Base-by-base conservation (phyloP, 495 filamentous ascomycete species). In the Trichoderma orchidacearum region DNA sequence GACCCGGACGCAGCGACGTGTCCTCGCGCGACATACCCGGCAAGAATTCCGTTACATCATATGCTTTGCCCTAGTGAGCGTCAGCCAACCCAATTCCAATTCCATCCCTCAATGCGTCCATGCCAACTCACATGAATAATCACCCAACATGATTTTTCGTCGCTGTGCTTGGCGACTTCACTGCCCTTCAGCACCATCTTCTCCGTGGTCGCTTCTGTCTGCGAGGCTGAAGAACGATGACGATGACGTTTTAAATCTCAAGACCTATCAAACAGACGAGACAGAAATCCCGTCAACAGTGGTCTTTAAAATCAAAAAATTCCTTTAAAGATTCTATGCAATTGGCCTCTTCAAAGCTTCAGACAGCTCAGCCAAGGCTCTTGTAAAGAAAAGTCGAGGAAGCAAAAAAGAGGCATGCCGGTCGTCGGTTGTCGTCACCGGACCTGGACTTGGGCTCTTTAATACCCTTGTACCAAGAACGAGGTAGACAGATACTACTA, bases 11-110 rank as follows among this genome's bases (percentile, higher is more conserved):
- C n/a, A n/a, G n/a, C n/a, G n/a, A n/a, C n/a, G n/a, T n/a, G n/a
- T n/a, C n/a, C n/a, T n/a, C n/a, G n/a, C n/a, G n/a, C n/a, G n/a
- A 61, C 64, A 61, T 67, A 75, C 77, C 78, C 5, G 77, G 77
- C 5, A 83, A 61, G 62, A 83, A 86, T 58, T 85, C 86, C 8
- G 88, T 93, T 51, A 93, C 85, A 75, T 93, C 87, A 70, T 92
- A 92, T 38, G 83, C 86, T 64, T 75, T 73, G 45, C 72, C 71
- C 64, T 70, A 13, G 55, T 25, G n/a, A 50, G 28, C 13, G 57
- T 30, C 27, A 25, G 53, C 58, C 34, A 57, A 56, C 18, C 28
- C 29, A 35, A 35, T 35, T 35, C 32, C 32, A 8, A 35, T 35
- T n/a, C 25, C 8, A 28, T 30, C 18, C 15, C 18, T 27, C 11